Evolutionary conservation across 1,284 basidiomycete species (phyloP).

Genomic region (Apiotrichum veenhuisii): DNA sequence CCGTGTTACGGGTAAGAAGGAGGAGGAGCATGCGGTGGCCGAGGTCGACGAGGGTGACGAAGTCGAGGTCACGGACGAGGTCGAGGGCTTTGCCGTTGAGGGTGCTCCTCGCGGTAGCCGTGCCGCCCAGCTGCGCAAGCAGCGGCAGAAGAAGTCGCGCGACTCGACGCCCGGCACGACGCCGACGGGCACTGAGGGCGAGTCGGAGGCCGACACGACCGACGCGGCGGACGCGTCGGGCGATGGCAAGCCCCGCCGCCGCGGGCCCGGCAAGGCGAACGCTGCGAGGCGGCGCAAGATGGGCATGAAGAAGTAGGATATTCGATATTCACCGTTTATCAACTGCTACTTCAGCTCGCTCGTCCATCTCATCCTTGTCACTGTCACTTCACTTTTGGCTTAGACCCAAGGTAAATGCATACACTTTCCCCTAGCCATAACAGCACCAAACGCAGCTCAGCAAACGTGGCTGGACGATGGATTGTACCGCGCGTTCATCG

Average conservation of each 20-base stretch:
- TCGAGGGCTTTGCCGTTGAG: neutral
- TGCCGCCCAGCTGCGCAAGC: conserved; percentile 20
- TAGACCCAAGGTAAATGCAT: too few relatives aligned
- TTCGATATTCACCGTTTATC: too few relatives aligned
- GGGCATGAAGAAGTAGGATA: conserved; percentile 35
- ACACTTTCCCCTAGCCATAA: too few relatives aligned
- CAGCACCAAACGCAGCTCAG: too few relatives aligned
- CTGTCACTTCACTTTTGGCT: too few relatives aligned
- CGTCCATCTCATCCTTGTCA: too few relatives aligned
- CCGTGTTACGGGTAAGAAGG: conserved; percentile 19
- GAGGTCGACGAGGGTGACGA: conserved; percentile 14
- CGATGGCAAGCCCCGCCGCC: conserved; percentile 5
- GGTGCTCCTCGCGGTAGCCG: conserved; percentile 4
- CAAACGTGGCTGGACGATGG: too few relatives aligned
- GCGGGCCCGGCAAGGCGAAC: conserved; percentile 37
- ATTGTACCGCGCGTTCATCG: too few relatives aligned
- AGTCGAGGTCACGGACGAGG: neutral
- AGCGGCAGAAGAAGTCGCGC: conserved; percentile 6
- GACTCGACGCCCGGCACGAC: neutral
- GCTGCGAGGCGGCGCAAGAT: conserved; percentile 44
- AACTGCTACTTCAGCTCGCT: too few relatives aligned
- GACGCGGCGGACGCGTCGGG: neutral
- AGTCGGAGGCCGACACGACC: neutral
- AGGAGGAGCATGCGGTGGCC: conserved; percentile 14
- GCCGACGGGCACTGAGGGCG: neutral